phyloP scores from a whole-genome alignment of 805 yeast species.

The Saturnispora saitoi region DNA sequence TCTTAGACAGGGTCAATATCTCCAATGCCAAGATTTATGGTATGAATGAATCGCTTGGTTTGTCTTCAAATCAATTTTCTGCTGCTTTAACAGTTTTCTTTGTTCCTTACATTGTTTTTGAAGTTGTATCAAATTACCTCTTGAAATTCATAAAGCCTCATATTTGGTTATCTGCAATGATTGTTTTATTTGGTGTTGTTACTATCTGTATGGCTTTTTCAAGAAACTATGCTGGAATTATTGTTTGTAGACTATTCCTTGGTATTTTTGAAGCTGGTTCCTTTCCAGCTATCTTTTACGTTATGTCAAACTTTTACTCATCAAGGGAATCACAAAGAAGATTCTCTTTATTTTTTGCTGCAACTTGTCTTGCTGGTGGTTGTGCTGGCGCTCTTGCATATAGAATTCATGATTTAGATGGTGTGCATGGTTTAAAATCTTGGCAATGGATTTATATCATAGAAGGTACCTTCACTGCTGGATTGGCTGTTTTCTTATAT shows the following conservation, averaged over 20 bases:
- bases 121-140: slow-evolving; percentile 54
- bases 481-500: slow-evolving; percentile 26
- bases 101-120: slow-evolving; percentile 60
- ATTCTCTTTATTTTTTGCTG: slow-evolving; percentile 59
- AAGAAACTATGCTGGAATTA: slow-evolving; percentile 47
- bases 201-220: slow-evolving; percentile 62
- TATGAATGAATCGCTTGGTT: slow-evolving; percentile 43
- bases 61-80: slow-evolving; percentile 53
- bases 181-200: slow-evolving; percentile 54
- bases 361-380: slow-evolving; percentile 71
- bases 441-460: slow-evolving; percentile 41
- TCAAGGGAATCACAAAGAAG: slow-evolving; percentile 60
- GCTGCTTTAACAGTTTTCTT: slow-evolving; percentile 61
- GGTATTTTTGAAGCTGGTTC: slow-evolving; percentile 66
- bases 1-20: slow-evolving; percentile 74
- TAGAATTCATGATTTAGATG: slow-evolving; percentile 48
- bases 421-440: slow-evolving; percentile 33
- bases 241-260: slow-evolving; percentile 54
- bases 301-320: slow-evolving; percentile 57
- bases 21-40: slow-evolving; percentile 76
- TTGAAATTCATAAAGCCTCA: slow-evolving; percentile 56
- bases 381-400: slow-evolving; percentile 70
- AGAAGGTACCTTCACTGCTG: slow-evolving; percentile 31
- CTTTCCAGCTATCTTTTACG: slow-evolving; percentile 68
- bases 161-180: slow-evolving; percentile 50